Conservation (phyloP, 2,329 filamentous ascomycete genomes). For the Arthrobotrys pseudoclavata region DNA sequence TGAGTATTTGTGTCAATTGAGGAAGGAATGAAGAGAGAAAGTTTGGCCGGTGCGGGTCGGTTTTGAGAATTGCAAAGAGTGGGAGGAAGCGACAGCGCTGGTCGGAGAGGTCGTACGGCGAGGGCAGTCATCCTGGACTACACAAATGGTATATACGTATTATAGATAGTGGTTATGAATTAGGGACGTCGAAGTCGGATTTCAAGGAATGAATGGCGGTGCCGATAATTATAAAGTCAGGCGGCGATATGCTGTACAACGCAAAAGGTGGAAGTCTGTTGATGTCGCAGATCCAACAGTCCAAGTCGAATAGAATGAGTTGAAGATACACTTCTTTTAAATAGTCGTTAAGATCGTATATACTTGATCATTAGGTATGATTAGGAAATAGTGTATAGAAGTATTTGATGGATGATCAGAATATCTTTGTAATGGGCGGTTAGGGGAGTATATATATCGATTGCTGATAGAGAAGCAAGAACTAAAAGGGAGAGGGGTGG, state of each 20-base stretch:
- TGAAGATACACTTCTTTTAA: slow-evolving; percentile 33
- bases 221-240: slow-evolving; percentile 27
- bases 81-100: slow-evolving; percentile 54
- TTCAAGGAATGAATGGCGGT: slow-evolving; percentile 26
- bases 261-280: slow-evolving; percentile 43
- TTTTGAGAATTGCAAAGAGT: slow-evolving; percentile 54
- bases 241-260: slow-evolving; percentile 53
- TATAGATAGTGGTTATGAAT: slow-evolving; percentile 23
- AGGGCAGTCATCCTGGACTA: slow-evolving; percentile 60
- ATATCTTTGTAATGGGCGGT: slow-evolving; percentile 8
- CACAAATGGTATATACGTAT: slow-evolving; percentile 5
- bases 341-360: slow-evolving; percentile 55
- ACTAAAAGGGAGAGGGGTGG: slow-evolving; percentile 57
- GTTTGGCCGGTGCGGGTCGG: slow-evolving; percentile 43
- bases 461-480: slow-evolving; percentile 55
- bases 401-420: slow-evolving; percentile 8
- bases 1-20: slow-evolving; percentile 27
- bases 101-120: slow-evolving; percentile 58
- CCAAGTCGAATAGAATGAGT: slow-evolving; percentile 46
- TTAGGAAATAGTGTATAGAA: slow-evolving; percentile 38
- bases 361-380: slow-evolving; percentile 41
- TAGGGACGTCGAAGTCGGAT: slow-evolving; percentile 11
- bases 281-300: slow-evolving; percentile 59
- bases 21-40: slow-evolving; percentile 57
- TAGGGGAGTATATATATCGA: slow-evolving; percentile 55